Conservation (phyloP, 1,139 yeast genomes). For the Yamadazyma jaroonii region DNA sequence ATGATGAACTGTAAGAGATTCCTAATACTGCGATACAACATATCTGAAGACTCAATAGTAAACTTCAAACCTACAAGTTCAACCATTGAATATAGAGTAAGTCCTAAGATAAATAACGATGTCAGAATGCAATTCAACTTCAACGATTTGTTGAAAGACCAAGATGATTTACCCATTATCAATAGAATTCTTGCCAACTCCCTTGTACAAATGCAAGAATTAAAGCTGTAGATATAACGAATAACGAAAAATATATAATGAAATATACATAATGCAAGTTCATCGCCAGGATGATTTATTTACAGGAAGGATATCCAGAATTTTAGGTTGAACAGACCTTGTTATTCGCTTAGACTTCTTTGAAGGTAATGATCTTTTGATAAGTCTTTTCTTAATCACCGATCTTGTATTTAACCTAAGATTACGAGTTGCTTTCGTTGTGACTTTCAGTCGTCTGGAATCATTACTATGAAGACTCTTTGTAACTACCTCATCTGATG, state of each 20-base stretch:
- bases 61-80: conserved; percentile 22
- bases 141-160: conserved; percentile 1
- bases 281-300: conserved; percentile 4
- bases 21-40: conserved; percentile 14
- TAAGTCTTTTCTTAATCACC: too few relatives aligned
- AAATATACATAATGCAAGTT: not conserved
- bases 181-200: conserved; percentile 14
- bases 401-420: too few relatives aligned
- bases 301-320: conserved; percentile 1
- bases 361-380: too few relatives aligned
- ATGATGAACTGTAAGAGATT: conserved; percentile 21
- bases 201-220: conserved; percentile 8
- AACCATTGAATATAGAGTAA: conserved; percentile 25
- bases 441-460: too few relatives aligned
- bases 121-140: conserved; percentile 10
- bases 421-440: too few relatives aligned
- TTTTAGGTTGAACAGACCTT: conserved; percentile 3
- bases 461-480: too few relatives aligned
- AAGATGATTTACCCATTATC: not conserved
- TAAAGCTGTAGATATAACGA: not conserved
- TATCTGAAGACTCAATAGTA: conserved; percentile 21
- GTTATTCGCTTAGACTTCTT: not conserved
- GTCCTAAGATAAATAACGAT: conserved; percentile 15
- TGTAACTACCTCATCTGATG: too few relatives aligned
- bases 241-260: not conserved